Evolutionary conservation across 129 eudicot species (phyloP).

Genomic region (Heracleum sosnowskyi): DNA sequence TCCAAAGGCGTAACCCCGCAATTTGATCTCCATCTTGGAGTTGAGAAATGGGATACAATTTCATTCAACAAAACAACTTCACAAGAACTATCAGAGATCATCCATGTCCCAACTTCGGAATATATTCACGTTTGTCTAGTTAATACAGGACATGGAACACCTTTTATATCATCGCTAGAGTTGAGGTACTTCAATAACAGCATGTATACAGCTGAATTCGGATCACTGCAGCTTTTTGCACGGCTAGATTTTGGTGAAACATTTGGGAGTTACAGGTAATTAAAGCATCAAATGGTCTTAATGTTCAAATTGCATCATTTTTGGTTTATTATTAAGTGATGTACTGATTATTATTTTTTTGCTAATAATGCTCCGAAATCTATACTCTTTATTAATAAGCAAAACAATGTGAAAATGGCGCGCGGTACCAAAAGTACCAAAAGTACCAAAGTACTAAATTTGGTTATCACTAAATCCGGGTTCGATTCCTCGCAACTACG

Average conservation of each 20-base stretch:
- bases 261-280: not conserved
- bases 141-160: not conserved
- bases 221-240: not conserved
- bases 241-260: not conserved
- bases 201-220: not conserved
- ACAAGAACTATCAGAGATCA: not conserved
- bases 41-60: not conserved
- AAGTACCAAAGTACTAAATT: too few species aligned
- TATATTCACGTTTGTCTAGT: not conserved
- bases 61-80: not conserved
- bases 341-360: too few species aligned
- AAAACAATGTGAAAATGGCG: too few species aligned
- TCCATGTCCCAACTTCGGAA: not conserved
- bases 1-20: not conserved
- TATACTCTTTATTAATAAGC: too few species aligned
- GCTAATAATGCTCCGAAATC: not conserved
- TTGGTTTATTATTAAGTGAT: not conserved
- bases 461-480: too few species aligned
- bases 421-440: too few species aligned
- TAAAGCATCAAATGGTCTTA: not conserved
- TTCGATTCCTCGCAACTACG: too few species aligned
- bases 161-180: not conserved
- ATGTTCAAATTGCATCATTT: not conserved
- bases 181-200: not conserved
- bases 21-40: not conserved